These are phyloP conservation scores for Macadamia integrifolia DNA, from an alignment of 164 flowering plant genomes.

Conservation along the genomic window DNA sequence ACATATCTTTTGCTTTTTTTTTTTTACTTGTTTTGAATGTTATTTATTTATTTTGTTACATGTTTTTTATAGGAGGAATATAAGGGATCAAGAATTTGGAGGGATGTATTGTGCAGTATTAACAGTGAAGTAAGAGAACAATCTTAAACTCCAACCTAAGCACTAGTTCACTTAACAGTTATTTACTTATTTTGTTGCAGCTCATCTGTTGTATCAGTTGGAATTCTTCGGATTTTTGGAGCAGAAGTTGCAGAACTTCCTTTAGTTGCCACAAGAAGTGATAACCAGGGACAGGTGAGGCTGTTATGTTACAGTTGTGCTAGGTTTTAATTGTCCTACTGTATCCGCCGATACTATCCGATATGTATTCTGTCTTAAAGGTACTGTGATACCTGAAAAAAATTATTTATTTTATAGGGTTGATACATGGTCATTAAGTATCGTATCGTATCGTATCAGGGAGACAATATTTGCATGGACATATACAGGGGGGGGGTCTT, in stretches of 20 bases:
- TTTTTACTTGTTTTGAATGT: not conserved
- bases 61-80: conserved; percentile 37
- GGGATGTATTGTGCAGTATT: conserved; percentile 82
- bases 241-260: conserved; percentile 84
- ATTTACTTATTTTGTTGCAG: conserved; percentile 34
- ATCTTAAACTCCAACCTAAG: not conserved
- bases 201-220: conserved; percentile 81
- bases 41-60: not conserved
- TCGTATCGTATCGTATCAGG: no score
- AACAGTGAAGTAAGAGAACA: conserved; percentile 58
- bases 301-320: not conserved
- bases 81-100: conserved; percentile 58
- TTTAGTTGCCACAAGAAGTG: conserved; percentile 71
- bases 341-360: no score
- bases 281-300: conserved; percentile 75
- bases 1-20: not conserved
- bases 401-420: no score
- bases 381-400: no score
- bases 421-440: no score
- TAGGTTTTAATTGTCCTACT: no score
- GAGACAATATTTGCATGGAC: no score
- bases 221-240: conserved; percentile 71
- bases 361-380: no score
- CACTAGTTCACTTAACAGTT: not conserved
- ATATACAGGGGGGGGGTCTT: not conserved